Percentiles rank a stretch among this genome's conserved stretches.
phyloP scores from a whole-genome alignment of 2,329 filamentous ascomycete species.

The Fusarium sarcochroum region DNA sequence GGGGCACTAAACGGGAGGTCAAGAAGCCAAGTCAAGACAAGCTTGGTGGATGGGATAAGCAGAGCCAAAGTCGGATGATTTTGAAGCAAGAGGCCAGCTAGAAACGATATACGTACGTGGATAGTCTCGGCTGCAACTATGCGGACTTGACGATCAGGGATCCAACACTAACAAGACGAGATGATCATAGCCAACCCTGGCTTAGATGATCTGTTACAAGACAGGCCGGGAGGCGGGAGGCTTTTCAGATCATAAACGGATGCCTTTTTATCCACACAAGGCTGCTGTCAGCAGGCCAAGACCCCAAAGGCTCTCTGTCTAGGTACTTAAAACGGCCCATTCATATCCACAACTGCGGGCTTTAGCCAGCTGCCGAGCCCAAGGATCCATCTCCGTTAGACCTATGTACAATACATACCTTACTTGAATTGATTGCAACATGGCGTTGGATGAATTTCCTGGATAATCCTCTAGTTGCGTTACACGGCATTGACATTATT shows the following conservation, averaged over 20 bases:
- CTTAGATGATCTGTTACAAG: constrained; percentile 19
- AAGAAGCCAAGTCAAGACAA: constrained; percentile 21
- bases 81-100: background rate
- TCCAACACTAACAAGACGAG: constrained; percentile 17
- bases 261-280: constrained; percentile 9
- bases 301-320: background rate
- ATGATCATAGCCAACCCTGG: constrained; percentile 20
- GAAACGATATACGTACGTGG: background rate
- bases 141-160: constrained; percentile 19
- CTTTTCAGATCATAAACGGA: constrained; percentile 2
- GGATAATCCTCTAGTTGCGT: constrained; percentile 7
- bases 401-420: background rate
- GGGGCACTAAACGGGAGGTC: constrained; percentile 18
- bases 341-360: constrained; percentile 14
- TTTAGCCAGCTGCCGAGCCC: constrained; percentile 6
- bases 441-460: background rate
- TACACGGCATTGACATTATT: constrained; percentile 20
- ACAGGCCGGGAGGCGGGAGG: constrained; percentile 11
- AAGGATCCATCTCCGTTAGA: background rate
- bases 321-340: constrained; percentile 12
- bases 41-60: constrained; percentile 13
- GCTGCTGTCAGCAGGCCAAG: constrained; percentile 10
- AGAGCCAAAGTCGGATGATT: constrained; percentile 14
- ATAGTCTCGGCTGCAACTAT: constrained; percentile 11
- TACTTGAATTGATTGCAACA: background rate